These are phyloP conservation scores for Tulasnella sp. DNA, from an alignment of 768 basidiomycete genomes.

Conservation along the genomic window DNA sequence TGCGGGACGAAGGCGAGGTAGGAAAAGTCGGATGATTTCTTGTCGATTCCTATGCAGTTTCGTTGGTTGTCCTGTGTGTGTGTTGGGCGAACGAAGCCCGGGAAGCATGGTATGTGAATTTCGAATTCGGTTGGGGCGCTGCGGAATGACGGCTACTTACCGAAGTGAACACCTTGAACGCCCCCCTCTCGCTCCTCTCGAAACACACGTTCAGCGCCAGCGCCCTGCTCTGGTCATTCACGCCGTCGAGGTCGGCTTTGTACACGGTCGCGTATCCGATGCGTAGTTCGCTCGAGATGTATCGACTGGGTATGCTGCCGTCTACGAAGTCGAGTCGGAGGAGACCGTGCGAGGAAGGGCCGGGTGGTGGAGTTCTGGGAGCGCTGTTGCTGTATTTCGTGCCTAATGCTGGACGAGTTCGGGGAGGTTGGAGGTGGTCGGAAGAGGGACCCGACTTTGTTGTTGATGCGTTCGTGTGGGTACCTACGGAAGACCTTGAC, in stretches of 20 bases:
- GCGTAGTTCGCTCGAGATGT: background rate
- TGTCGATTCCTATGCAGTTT: background rate
- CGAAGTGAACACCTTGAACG: background rate
- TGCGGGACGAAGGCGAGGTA: conserved; percentile 4
- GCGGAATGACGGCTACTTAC: background rate
- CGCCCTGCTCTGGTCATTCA: background rate
- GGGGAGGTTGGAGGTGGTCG: background rate
- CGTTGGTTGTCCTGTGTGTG: background rate
- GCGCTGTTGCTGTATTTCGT: conserved; percentile 2
- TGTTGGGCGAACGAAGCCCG: background rate
- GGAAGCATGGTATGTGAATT: background rate
- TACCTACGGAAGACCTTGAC: no score
- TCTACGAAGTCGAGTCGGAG: background rate
- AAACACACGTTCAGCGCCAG: background rate
- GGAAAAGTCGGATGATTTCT: background rate
- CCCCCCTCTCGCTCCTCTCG: background rate
- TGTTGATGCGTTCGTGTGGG: background rate
- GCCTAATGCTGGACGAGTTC: background rate
- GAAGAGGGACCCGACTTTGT: background rate
- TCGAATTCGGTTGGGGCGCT: background rate
- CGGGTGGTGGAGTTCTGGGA: background rate
- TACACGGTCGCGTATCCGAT: background rate
- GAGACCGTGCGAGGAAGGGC: background rate
- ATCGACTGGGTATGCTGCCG: background rate
- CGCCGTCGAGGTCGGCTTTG: background rate